Evolutionary conservation across 805 yeast species (phyloP).

Genomic region (Dipodascus geniculatus): DNA sequence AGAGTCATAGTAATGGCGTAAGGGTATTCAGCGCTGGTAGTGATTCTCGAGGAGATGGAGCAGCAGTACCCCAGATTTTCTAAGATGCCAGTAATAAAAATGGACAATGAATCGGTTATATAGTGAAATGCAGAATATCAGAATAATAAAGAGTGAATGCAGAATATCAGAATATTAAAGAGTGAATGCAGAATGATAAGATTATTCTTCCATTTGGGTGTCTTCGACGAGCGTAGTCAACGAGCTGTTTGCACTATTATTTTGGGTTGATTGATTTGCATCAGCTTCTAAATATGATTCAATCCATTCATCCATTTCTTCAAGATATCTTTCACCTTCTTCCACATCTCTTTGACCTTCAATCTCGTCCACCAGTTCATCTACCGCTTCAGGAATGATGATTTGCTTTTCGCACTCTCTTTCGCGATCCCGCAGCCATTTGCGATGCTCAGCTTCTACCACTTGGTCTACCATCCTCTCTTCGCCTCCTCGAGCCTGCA

Average conservation of each 20-base stretch:
- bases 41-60: constrained; percentile 80
- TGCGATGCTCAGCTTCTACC: neutral
- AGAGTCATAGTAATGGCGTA: constrained; percentile 26
- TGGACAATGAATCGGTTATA: too few species aligned
- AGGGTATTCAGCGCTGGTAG: constrained; percentile 58
- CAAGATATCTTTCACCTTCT: neutral
- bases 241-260: too few species aligned
- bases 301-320: neutral
- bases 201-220: neutral
- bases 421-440: neutral
- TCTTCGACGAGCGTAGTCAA: too few species aligned
- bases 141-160: neutral
- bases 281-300: neutral
- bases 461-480: neutral
- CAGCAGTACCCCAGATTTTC: constrained; percentile 45
- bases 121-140: too few species aligned
- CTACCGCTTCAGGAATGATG: neutral
- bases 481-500: constrained; percentile 1
- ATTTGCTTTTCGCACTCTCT: neutral
- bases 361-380: neutral
- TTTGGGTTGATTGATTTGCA: neutral
- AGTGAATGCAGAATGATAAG: neutral
- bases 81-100: too few species aligned
- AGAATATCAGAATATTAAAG: neutral
- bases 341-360: neutral